Conservation (phyloP, 768 basidiomycete genomes). For the Podaxis mareebaensis region DNA sequence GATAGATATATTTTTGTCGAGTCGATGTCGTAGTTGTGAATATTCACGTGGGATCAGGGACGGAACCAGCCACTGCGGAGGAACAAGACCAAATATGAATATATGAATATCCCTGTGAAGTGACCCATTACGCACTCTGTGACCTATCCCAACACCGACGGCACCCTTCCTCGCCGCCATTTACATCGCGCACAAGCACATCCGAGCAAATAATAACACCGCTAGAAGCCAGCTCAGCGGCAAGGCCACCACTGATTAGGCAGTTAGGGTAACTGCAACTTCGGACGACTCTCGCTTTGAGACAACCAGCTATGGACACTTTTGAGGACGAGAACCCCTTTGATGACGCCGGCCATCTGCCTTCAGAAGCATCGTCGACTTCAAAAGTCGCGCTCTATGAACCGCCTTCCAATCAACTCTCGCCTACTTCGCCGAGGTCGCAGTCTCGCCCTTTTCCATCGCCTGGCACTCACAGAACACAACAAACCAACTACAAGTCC, state of each 20-base stretch:
- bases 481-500: slow-evolving; percentile 59
- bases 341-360: slow-evolving; percentile 44
- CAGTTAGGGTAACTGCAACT: slow-evolving; percentile 6
- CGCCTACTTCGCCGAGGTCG: slow-evolving; percentile 43
- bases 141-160: not conserved
- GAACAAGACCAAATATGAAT: slow-evolving; percentile 43
- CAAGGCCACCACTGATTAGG: not conserved
- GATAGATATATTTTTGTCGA: slow-evolving; percentile 32
- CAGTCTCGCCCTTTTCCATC: slow-evolving; percentile 53
- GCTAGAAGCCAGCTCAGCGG: not conserved
- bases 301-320: slow-evolving; percentile 36
- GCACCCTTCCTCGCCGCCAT: not conserved
- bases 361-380: slow-evolving; percentile 56
- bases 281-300: slow-evolving; percentile 12
- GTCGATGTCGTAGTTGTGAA: slow-evolving; percentile 2
- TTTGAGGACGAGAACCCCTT: slow-evolving; percentile 74
- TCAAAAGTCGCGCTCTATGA: slow-evolving; percentile 57
- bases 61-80: slow-evolving; percentile 29
- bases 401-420: slow-evolving; percentile 59
- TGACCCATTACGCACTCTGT: slow-evolving; percentile 9
- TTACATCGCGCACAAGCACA: not conserved
- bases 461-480: slow-evolving; percentile 53
- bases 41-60: slow-evolving; percentile 13
- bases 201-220: not conserved
- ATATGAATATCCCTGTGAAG: slow-evolving; percentile 6